These are phyloP conservation scores for Epichloe hybrida DNA, from an alignment of 2,329 filamentous ascomycete genomes.

Conservation along the genomic window DNA sequence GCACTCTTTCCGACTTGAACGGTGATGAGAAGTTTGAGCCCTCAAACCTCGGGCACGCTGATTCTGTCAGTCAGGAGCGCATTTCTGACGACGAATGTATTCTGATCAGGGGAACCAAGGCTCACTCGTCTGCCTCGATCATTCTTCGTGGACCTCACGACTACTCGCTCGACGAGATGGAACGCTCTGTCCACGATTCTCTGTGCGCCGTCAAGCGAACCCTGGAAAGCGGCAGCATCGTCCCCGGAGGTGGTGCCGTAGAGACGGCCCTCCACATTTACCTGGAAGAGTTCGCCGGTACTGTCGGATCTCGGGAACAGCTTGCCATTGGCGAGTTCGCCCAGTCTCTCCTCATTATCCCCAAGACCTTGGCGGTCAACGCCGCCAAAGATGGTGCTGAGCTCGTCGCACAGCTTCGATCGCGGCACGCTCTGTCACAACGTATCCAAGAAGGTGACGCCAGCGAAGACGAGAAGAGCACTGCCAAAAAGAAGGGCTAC, in stretches of 20 bases:
- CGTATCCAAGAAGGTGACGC: constrained; percentile 76
- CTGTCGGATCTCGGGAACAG: constrained; percentile 92
- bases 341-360: constrained; percentile 83
- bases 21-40: constrained; percentile 94
- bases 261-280: constrained; percentile 98
- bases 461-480: constrained; percentile 73
- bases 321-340: constrained; percentile 96
- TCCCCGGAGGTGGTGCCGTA: constrained; percentile 89
- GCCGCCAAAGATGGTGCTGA: constrained; percentile 94
- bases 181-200: constrained; percentile 94
- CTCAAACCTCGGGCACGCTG: constrained; percentile 76
- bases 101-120: constrained; percentile 87
- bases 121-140: constrained; percentile 85
- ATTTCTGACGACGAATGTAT: constrained; percentile 99
- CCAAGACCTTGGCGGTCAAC: constrained; percentile 93
- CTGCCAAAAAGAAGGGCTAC: constrained; percentile 91
- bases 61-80: constrained; percentile 94
- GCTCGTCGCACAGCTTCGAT: constrained; percentile 87
- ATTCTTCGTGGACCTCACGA: constrained; percentile 94
- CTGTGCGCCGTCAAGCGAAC: constrained; percentile 95
- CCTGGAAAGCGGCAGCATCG: constrained; percentile 89
- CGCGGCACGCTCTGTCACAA: constrained; percentile 86
- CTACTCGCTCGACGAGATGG: constrained; percentile 96
- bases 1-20: constrained; percentile 89
- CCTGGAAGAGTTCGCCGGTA: constrained; percentile 95